Evolutionary conservation across 2,329 filamentous ascomycete species (phyloP).

Genomic region (Thielaviopsis ethacetica): DNA sequence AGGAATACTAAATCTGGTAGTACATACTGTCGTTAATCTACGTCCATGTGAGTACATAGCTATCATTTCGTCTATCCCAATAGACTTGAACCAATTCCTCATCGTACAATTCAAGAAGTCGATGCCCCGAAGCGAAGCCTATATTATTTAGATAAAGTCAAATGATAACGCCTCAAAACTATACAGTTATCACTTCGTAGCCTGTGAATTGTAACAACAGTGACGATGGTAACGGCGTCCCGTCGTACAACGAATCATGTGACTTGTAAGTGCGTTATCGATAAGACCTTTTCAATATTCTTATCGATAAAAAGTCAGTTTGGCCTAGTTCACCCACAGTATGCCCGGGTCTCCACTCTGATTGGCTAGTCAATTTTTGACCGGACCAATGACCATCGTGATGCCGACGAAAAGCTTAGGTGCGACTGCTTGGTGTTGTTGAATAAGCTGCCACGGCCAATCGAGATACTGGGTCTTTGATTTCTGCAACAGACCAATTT

Average conservation of each 20-base stretch:
- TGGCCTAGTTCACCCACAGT: conserved; percentile 1
- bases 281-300: background rate
- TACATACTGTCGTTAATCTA: too few species aligned
- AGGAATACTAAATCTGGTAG: too few species aligned
- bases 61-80: too few species aligned
- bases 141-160: too few species aligned
- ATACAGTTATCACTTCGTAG: too few species aligned
- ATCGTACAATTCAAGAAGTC: too few species aligned
- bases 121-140: too few species aligned
- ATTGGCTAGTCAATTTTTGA: conserved; percentile 4
- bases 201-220: too few species aligned
- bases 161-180: too few species aligned
- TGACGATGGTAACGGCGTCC: too few species aligned
- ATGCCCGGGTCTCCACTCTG: background rate
- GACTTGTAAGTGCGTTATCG: background rate
- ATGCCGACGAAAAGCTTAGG: background rate
- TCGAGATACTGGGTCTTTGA: background rate
- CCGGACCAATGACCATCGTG: background rate
- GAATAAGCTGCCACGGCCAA: background rate
- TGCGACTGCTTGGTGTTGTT: background rate
- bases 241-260: background rate
- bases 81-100: too few species aligned
- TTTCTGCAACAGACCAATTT: background rate
- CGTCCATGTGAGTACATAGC: too few species aligned
- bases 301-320: background rate